A percentile compares a stretch with the other conserved stretches of the same genome.
Evolutionary conservation across 2,329 filamentous ascomycete species (phyloP).

Genomic region (Fusarium armeniacum): DNA sequence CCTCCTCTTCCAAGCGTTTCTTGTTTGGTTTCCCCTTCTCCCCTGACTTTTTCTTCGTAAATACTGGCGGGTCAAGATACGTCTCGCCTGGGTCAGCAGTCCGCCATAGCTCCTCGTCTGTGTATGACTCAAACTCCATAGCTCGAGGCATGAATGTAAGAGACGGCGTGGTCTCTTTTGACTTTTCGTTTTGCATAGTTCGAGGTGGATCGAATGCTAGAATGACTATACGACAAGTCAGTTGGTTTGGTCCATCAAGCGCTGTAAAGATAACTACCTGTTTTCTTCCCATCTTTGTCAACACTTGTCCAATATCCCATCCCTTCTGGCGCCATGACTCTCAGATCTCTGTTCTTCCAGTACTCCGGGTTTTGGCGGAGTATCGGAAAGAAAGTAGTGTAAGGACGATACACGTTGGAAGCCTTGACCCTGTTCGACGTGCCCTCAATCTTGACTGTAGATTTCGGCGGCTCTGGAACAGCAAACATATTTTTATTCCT

Average conservation of each 20-base stretch:
- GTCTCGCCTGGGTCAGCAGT: constrained; percentile 46
- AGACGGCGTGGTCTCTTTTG: constrained; percentile 32
- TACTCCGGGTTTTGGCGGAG: constrained; percentile 42
- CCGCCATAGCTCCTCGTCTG: constrained; percentile 49
- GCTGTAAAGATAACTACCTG: background rate
- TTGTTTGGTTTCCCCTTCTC: constrained; percentile 31
- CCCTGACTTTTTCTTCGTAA: constrained; percentile 11
- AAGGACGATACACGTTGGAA: constrained; percentile 49
- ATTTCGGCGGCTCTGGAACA: constrained; percentile 1
- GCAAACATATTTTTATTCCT: background rate
- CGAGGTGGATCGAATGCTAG: constrained; percentile 45
- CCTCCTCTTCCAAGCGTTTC: constrained; percentile 18
- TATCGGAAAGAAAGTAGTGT: constrained; percentile 48
- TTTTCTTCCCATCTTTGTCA: constrained; percentile 38
- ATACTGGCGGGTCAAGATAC: constrained; percentile 45
- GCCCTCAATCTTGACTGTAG: constrained; percentile 9
- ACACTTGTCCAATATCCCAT: constrained; percentile 45
- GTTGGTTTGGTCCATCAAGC: background rate
- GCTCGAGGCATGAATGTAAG: constrained; percentile 52
- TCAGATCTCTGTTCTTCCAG: constrained; percentile 49
- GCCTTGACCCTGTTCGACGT: constrained; percentile 39
- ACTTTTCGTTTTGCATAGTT: constrained; percentile 44
- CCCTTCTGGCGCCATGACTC: constrained; percentile 50
- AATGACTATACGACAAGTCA: constrained; percentile 40
- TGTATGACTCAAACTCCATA: constrained; percentile 50